Evolutionary conservation across 179 eudicot genomes (phyloP).

Genomic region (Patellifolia procumbens): DNA sequence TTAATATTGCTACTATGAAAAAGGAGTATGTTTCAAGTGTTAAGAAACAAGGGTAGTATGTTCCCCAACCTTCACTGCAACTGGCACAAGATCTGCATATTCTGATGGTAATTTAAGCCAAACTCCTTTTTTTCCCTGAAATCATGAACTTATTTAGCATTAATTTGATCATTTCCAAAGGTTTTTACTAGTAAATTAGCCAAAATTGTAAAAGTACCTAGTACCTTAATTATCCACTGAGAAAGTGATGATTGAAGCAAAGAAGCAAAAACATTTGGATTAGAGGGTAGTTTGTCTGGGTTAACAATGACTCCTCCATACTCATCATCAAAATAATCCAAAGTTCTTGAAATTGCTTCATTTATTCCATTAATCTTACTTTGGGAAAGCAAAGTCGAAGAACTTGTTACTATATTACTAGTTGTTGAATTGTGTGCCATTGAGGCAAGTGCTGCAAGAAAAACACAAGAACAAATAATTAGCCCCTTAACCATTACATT

Average conservation of each 20-base stretch:
- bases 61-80: conserved; percentile 71
- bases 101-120: conserved; percentile 83
- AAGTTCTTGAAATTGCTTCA: conserved; percentile 42
- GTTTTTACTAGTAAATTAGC: background rate
- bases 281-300: conserved; percentile 57
- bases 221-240: conserved; percentile 70
- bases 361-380: conserved; percentile 47
- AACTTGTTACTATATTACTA: conserved; percentile 28
- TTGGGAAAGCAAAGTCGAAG: conserved; percentile 31
- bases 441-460: conserved; percentile 30
- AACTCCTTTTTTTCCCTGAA: conserved; percentile 82
- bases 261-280: conserved; percentile 59
- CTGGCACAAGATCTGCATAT: conserved; percentile 64
- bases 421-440: conserved; percentile 40
- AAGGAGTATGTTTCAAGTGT: background rate
- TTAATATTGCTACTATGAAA: background rate
- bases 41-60: background rate
- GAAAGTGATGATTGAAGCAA: conserved; percentile 61
- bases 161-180: background rate
- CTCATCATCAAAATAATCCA: conserved; percentile 69
- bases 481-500: background rate
- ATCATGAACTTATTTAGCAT: background rate
- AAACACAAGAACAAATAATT: background rate
- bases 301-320: conserved; percentile 74
- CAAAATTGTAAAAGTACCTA: background rate